Percentiles rank a stretch among this genome's conserved stretches.
Conservation (phyloP, 2,329 filamentous ascomycete species). For the Sphaerulina populicola region DNA sequence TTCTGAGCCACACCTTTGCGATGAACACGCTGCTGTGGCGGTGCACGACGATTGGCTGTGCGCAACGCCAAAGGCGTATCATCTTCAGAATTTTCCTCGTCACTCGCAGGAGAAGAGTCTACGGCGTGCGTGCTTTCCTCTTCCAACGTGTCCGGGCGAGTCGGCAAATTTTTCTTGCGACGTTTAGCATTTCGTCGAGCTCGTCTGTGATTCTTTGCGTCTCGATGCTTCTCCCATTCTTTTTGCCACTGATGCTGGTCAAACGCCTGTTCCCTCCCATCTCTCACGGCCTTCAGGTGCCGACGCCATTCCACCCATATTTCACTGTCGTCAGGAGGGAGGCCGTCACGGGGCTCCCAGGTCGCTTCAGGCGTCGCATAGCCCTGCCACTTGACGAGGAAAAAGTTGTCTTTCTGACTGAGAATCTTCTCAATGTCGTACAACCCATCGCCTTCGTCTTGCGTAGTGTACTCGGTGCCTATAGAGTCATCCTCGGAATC, state of each 20-base stretch:
- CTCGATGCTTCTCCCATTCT: slow-evolving; percentile 7
- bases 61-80: slow-evolving; percentile 1
- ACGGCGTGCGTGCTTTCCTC: slow-evolving; percentile 12
- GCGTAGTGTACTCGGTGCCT: slow-evolving; percentile 24
- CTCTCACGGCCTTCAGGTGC: slow-evolving; percentile 14
- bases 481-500: slow-evolving; percentile 27
- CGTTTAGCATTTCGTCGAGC: slow-evolving; percentile 25
- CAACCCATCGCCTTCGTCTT: slow-evolving; percentile 18
- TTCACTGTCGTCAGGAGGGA: slow-evolving; percentile 8
- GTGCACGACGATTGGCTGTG: background rate
- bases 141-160: slow-evolving; percentile 3
- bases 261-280: slow-evolving; percentile 20
- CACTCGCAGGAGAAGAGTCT: background rate
- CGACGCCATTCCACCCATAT: slow-evolving; percentile 22
- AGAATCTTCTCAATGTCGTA: slow-evolving; percentile 31
- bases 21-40: background rate
- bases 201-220: slow-evolving; percentile 9
- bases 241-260: slow-evolving; percentile 20
- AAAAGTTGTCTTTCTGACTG: slow-evolving; percentile 15
- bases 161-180: slow-evolving; percentile 14
- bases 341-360: slow-evolving; percentile 27
- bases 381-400: slow-evolving; percentile 31
- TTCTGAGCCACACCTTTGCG: slow-evolving; percentile 23
- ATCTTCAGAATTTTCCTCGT: slow-evolving; percentile 10
- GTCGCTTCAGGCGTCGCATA: slow-evolving; percentile 24